Evolutionary conservation across 2,329 filamentous ascomycete genomes (phyloP).

Genomic region (Diaporthe nobilis): DNA sequence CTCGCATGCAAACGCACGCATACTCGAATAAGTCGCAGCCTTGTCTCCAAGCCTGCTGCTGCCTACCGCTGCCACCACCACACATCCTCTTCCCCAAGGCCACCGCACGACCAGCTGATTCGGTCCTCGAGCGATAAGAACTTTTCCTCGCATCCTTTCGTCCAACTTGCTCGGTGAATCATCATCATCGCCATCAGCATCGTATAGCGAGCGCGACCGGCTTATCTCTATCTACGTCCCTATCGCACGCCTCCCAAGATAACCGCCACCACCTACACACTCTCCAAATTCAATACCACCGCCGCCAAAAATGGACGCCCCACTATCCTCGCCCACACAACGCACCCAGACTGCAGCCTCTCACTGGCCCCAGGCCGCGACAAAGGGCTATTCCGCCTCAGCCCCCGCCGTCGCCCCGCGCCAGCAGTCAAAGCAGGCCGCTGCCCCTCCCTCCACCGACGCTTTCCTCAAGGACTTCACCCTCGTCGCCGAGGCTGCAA

Average conservation of each 20-base stretch:
- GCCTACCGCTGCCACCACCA: constrained; percentile 14
- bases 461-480: constrained; percentile 84
- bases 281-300: background rate
- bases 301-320: constrained; percentile 50
- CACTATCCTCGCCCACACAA: constrained; percentile 48
- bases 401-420: constrained; percentile 48
- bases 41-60: constrained; percentile 25
- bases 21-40: constrained; percentile 26
- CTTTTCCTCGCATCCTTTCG: background rate
- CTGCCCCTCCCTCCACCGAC: constrained; percentile 59
- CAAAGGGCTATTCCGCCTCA: constrained; percentile 9
- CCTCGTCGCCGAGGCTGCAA: constrained; percentile 91
- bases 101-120: background rate
- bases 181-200: background rate
- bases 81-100: background rate
- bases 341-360: constrained; percentile 48
- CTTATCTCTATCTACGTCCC: background rate
- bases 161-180: background rate
- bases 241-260: constrained; percentile 1
- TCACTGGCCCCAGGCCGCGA: constrained; percentile 44
- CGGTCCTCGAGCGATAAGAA: background rate
- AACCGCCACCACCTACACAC: background rate
- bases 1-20: constrained; percentile 10
- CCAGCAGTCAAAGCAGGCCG: constrained; percentile 44
- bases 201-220: background rate